Percentiles rank a stretch among this genome's conserved stretches.
Conservation (phyloP, 2,329 filamentous ascomycete species). For the Fusarium subglutinans region DNA sequence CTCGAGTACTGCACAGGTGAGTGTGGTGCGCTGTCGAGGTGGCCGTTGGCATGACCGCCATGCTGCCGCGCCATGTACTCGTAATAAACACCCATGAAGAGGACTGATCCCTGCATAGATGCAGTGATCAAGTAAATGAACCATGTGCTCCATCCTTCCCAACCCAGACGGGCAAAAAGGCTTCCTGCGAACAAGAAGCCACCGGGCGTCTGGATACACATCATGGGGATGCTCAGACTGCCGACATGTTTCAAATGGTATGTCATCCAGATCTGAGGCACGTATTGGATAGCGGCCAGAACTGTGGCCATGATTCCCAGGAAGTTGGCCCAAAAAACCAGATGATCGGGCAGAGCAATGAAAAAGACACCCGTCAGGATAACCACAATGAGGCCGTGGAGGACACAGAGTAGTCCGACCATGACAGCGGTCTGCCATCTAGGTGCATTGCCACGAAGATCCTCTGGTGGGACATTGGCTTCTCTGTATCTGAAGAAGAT, state of each 20-base stretch:
- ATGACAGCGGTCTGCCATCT: conserved; percentile 81
- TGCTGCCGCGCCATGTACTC: conserved; percentile 60
- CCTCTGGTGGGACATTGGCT: conserved; percentile 59
- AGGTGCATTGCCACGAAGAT: conserved; percentile 62
- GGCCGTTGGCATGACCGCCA: conserved; percentile 34
- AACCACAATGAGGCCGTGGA: conserved; percentile 78
- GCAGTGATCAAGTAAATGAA: conserved; percentile 90
- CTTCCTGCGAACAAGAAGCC: conserved; percentile 90
- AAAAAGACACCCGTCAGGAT: conserved; percentile 76
- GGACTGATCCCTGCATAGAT: conserved; percentile 80
- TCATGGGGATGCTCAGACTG: conserved; percentile 95
- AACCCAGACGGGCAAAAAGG: conserved; percentile 80
- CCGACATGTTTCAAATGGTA: conserved; percentile 86
- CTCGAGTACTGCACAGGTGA: conserved; percentile 43
- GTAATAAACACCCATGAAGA: conserved; percentile 84
- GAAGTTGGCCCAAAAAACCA: conserved; percentile 84
- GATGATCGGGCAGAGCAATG: conserved; percentile 67
- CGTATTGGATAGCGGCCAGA: conserved; percentile 88
- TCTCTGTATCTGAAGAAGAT: conserved; percentile 84
- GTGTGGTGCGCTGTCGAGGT: conserved; percentile 40
- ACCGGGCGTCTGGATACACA: conserved; percentile 96
- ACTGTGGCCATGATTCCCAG: conserved; percentile 82
- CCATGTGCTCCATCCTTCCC: conserved; percentile 94
- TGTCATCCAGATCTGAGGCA: conserved; percentile 95
- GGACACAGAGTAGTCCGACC: conserved; percentile 76